Evolutionary conservation across 495 filamentous ascomycete genomes (phyloP), one percentile per base, ranked within the genome.

Genomic region (Hypoxylon lenormandii): DNA sequence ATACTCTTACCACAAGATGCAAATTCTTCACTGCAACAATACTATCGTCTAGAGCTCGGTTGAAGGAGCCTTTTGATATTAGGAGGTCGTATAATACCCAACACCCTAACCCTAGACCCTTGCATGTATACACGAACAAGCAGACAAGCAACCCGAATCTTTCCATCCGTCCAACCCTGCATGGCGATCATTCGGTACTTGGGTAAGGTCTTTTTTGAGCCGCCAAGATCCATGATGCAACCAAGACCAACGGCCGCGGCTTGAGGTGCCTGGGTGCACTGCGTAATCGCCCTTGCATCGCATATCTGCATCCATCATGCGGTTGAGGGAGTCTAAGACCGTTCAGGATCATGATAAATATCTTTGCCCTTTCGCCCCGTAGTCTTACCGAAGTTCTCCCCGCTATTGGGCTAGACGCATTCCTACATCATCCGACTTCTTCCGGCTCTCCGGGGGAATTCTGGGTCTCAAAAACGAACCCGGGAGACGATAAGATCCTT

Each of bases 101-200:
- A 26, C n/a, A n/a, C n/a, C n/a, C n/a, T n/a, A 3, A 28, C 26
- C 26, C 30, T 33, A 33, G 16, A 38, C 57, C 68, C 54, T 49
- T 72, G 62, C 69, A 68, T 62, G 57, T 53, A 19, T 26, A 50
- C 13, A 50, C 19, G 26, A 60, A 72, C 23, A 50, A 43, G 30
- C 30, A n/a, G n/a, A n/a, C n/a, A n/a, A n/a, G n/a, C 59, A 15
- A 62, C 38, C 69, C 69, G 69, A 72, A 19, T 68, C 45, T 72
- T 72, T 48, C 69, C 69, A 66, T 71, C 57, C 37, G 62, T 51
- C 23, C 53, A 55, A 55, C 36, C 52, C 42, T 72, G 55, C 57
- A 68, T 68, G 64, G 23, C 63, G 49, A 72, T 66, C 63, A 72
- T 58, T 63, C 69, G 68, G 68, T 65, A 66, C 68, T 71, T 68